phyloP scores from a whole-genome alignment of 208 protist genomes.

The Leptomonas pyrrhocoris region DNA sequence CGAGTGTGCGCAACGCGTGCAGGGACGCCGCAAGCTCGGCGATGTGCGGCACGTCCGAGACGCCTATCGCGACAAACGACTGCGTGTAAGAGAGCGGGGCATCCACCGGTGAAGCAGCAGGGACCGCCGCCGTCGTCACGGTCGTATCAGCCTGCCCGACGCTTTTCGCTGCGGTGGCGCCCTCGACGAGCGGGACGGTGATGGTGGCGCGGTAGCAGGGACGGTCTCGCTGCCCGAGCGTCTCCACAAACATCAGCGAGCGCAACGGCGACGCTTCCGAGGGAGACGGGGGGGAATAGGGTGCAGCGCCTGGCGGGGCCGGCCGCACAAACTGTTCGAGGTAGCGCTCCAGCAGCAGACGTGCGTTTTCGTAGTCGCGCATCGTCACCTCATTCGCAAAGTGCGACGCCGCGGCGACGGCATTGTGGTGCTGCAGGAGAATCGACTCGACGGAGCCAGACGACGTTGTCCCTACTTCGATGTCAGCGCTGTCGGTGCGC shows the following conservation, averaged over 20 bases:
- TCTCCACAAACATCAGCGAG: slow-evolving; percentile 67
- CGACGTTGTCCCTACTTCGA: neutral
- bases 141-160: neutral
- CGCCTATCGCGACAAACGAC: slow-evolving; percentile 81
- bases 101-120: neutral
- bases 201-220: slow-evolving; percentile 74
- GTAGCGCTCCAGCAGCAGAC: slow-evolving; percentile 55
- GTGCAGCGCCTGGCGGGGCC: neutral
- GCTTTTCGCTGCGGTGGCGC: neutral
- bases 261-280: neutral
- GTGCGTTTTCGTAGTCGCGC: slow-evolving; percentile 37
- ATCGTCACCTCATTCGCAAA: slow-evolving; percentile 40
- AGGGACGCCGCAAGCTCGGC: slow-evolving; percentile 73
- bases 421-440: slow-evolving; percentile 61
- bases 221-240: slow-evolving; percentile 59
- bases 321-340: slow-evolving; percentile 27
- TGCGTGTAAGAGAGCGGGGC: slow-evolving; percentile 22
- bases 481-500: neutral
- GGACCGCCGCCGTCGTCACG: neutral
- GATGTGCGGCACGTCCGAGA: slow-evolving; percentile 45
- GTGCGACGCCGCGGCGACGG: slow-evolving; percentile 37
- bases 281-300: neutral
- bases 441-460: slow-evolving; percentile 54
- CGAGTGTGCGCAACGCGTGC: slow-evolving; percentile 70
- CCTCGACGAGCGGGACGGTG: slow-evolving; percentile 55